Percentiles rank a stretch among this genome's conserved stretches.
Evolutionary conservation across 2,329 filamentous ascomycete genomes (phyloP).

Genomic region (Talaromyces atroroseus): DNA sequence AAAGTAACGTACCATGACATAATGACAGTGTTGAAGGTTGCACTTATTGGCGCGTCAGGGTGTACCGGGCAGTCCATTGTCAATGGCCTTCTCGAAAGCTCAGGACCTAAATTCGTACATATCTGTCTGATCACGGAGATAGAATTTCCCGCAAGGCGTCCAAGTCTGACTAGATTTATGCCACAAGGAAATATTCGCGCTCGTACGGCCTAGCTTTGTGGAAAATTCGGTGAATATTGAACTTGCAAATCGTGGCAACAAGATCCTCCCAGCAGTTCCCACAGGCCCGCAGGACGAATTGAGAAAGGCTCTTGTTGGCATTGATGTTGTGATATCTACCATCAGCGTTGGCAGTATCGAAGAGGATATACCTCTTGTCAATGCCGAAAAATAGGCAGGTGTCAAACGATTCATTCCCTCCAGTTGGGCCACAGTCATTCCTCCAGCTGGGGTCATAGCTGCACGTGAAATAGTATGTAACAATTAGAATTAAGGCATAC

Average conservation of each 20-base stretch:
- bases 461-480: conserved; percentile 35
- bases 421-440: conserved; percentile 44
- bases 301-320: background rate
- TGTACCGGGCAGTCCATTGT: background rate
- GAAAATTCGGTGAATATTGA: background rate
- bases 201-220: background rate
- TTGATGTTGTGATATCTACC: conserved; percentile 44
- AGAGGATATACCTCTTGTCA: conserved; percentile 44
- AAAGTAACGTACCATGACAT: background rate
- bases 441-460: conserved; percentile 42
- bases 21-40: background rate
- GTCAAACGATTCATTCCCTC: conserved; percentile 51
- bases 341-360: conserved; percentile 32
- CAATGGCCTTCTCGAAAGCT: background rate
- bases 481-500: background rate
- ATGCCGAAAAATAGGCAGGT: conserved; percentile 46
- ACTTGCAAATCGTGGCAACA: background rate
- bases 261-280: background rate
- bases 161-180: background rate
- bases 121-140: too few species aligned
- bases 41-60: background rate
- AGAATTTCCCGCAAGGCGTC: too few species aligned
- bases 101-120: background rate
- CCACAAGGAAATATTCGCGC: background rate
- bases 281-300: background rate